A percentile compares a stretch with the other conserved stretches of the same genome.
Conservation (phyloP, 1,284 basidiomycete species). For the Heterobasidion irregulare region DNA sequence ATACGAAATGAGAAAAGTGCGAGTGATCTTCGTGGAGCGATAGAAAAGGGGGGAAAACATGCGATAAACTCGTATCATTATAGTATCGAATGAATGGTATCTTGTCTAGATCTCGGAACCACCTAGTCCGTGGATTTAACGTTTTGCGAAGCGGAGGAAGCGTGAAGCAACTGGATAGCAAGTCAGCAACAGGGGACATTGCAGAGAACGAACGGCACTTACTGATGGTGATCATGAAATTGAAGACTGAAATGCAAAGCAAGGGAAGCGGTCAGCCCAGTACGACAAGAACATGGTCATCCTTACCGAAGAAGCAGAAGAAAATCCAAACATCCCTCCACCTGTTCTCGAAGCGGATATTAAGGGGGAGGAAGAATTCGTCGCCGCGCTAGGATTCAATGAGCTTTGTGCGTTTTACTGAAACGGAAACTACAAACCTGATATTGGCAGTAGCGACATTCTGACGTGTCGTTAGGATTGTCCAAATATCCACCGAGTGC, state of each 20-base stretch:
- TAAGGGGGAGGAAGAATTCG: conserved; percentile 64
- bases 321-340: conserved; percentile 76
- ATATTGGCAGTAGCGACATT: conserved; percentile 74
- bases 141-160: conserved; percentile 65
- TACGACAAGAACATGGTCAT: not conserved
- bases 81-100: too few species aligned
- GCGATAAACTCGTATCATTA: too few species aligned
- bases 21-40: too few species aligned
- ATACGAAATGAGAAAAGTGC: too few species aligned
- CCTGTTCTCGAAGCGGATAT: conserved; percentile 56
- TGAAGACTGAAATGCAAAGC: conserved; percentile 51
- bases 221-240: conserved; percentile 63
- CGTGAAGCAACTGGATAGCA: conserved; percentile 43
- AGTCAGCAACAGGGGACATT: conserved; percentile 1
- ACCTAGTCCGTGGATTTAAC: conserved; percentile 24
- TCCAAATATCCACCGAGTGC: conserved; percentile 73
- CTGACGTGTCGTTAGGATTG: conserved; percentile 51
- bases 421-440: conserved; percentile 18
- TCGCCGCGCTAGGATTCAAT: conserved; percentile 40
- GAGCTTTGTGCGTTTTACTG: not conserved
- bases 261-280: not conserved
- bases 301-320: conserved; percentile 49
- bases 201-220: conserved; percentile 16
- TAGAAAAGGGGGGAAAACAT: too few species aligned
- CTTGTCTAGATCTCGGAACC: too few species aligned